A percentile compares a stretch with the other conserved stretches of the same genome.
These are phyloP conservation scores for Starmerella vaccinii DNA, from an alignment of 805 yeast genomes.

Conservation along the genomic window DNA sequence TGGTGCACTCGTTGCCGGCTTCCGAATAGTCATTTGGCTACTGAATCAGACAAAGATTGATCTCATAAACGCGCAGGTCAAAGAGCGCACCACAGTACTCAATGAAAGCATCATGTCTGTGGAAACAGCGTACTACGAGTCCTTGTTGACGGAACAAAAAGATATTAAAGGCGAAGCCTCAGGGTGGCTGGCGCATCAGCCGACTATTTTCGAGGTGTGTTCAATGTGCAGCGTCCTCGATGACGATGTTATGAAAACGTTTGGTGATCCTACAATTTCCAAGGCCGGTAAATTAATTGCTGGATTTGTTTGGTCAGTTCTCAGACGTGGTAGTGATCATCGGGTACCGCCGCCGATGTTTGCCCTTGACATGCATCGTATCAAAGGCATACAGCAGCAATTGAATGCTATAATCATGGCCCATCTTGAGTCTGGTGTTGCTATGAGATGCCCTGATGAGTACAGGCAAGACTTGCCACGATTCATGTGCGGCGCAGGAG, in stretches of 20 bases:
- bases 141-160: background rate
- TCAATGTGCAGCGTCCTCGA: background rate
- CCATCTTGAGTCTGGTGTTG: background rate
- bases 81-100: conserved; percentile 71
- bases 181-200: background rate
- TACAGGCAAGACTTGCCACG: background rate
- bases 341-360: background rate
- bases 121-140: conserved; percentile 64
- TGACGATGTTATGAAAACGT: background rate
- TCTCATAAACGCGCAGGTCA: conserved; percentile 87
- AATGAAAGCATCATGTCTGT: conserved; percentile 81
- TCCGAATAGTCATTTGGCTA: conserved; percentile 67
- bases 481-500: background rate
- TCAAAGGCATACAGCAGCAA: background rate
- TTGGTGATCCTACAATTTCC: background rate
- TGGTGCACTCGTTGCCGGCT: conserved; percentile 56
- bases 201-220: background rate
- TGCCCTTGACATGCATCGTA: background rate
- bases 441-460: background rate
- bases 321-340: background rate
- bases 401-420: background rate
- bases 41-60: conserved; percentile 91
- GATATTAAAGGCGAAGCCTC: background rate
- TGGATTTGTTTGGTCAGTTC: conserved; percentile 5
- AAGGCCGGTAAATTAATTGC: background rate